Conservation (phyloP, 345 rosid genomes). For the Microcos paniculata region DNA sequence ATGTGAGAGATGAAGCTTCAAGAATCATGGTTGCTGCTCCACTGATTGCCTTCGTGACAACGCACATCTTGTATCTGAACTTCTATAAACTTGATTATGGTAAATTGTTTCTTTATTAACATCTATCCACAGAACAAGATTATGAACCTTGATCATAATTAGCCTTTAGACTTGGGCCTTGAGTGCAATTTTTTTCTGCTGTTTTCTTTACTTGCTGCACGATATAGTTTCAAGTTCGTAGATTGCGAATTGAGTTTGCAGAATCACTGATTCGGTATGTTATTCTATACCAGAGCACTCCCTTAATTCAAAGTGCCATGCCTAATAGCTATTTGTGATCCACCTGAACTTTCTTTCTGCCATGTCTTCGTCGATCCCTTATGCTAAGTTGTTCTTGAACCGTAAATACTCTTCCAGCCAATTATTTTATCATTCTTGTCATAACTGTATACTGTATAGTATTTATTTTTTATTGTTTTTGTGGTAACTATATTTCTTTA, state of each 20-base stretch:
- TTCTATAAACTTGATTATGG: slow-evolving; percentile 77
- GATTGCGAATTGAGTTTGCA: neutral
- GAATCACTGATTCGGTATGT: neutral
- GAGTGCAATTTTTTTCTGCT: neutral
- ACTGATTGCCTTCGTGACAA: slow-evolving; percentile 68
- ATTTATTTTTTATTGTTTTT: no score
- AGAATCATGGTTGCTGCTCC: slow-evolving; percentile 90
- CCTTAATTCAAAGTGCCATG: neutral
- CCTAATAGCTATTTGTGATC: neutral
- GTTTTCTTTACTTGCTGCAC: neutral
- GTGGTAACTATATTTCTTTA: neutral
- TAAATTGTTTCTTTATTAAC: slow-evolving; percentile 28
- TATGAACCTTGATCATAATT: neutral
- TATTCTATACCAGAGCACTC: neutral
- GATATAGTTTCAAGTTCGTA: neutral
- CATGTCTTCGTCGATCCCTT: neutral
- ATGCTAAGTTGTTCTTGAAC: neutral
- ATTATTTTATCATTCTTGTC: neutral
- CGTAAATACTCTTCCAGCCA: neutral
- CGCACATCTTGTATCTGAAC: slow-evolving; percentile 83
- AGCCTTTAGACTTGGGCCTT: neutral
- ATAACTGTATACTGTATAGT: neutral
- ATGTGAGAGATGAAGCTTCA: slow-evolving; percentile 69
- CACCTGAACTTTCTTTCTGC: neutral
- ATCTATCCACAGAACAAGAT: neutral